These are phyloP conservation scores for Cryoendolithus antarcticus DNA, from an alignment of 2,329 filamentous ascomycete genomes.

Conservation along the genomic window DNA sequence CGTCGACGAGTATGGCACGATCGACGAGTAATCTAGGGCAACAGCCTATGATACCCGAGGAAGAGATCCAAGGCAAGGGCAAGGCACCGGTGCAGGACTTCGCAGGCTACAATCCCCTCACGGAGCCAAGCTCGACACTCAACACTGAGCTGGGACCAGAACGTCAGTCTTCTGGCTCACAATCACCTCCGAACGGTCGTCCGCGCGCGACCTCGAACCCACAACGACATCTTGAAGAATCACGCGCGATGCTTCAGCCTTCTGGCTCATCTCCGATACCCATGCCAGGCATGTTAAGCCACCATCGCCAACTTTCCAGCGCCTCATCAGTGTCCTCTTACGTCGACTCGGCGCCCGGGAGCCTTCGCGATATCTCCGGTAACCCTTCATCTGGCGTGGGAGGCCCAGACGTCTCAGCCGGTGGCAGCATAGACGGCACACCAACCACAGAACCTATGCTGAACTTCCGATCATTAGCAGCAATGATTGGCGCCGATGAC, in stretches of 20 bases:
- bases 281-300: conserved; percentile 10
- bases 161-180: conserved; percentile 13
- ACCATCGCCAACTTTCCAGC: conserved; percentile 67
- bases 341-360: conserved; percentile 40
- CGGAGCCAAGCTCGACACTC: conserved; percentile 31
- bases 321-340: conserved; percentile 75
- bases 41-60: conserved; percentile 24
- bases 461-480: conserved; percentile 78
- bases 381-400: conserved; percentile 39
- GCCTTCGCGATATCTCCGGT: too few relatives aligned
- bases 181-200: too few relatives aligned
- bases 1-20: conserved; percentile 15
- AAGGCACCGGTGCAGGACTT: conserved; percentile 34
- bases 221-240: conserved; percentile 34
- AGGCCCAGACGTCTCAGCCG: conserved; percentile 34
- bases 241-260: conserved; percentile 30
- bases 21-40: conserved; percentile 42
- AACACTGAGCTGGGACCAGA: conserved; percentile 18
- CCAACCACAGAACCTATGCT: conserved; percentile 63
- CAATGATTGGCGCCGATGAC: conserved; percentile 62
- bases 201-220: conserved; percentile 12
- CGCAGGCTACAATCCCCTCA: conserved; percentile 29
- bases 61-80: conserved; percentile 29
- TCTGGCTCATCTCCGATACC: conserved; percentile 14
- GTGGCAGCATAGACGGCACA: conserved; percentile 33